phyloP scores from a whole-genome alignment of 306 rosid genomes.

The Cucurbita maxima region DNA sequence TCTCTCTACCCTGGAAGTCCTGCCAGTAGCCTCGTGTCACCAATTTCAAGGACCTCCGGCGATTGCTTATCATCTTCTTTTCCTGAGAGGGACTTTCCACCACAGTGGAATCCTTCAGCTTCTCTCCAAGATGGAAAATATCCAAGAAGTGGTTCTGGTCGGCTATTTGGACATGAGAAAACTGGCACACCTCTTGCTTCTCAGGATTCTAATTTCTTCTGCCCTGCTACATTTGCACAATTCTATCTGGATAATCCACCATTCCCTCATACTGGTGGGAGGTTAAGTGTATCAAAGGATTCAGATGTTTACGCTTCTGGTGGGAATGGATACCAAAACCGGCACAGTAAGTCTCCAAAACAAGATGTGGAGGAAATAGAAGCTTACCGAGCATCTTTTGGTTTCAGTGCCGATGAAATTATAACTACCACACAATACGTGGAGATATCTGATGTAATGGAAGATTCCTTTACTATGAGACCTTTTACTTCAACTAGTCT shows the following conservation, averaged over 20 bases:
- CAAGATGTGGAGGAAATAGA: constrained; percentile 95
- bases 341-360: constrained; percentile 68
- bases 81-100: constrained; percentile 56
- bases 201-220: constrained; percentile 89
- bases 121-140: constrained; percentile 59
- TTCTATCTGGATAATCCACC: constrained; percentile 94
- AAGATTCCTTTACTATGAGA: constrained; percentile 83
- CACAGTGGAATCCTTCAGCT: constrained; percentile 66
- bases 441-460: constrained; percentile 89
- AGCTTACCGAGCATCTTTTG: constrained; percentile 98
- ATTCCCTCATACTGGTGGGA: constrained; percentile 82
- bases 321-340: constrained; percentile 74
- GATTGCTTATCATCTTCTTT: constrained; percentile 69
- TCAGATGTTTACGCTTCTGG: constrained; percentile 66
- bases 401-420: constrained; percentile 99
- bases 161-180: constrained; percentile 55
- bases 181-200: constrained; percentile 44
- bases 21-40: constrained; percentile 61
- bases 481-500: constrained; percentile 55
- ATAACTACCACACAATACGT: constrained; percentile 72
- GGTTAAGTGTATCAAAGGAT: constrained; percentile 94
- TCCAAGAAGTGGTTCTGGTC: constrained; percentile 55
- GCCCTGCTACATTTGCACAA: constrained; percentile 64
- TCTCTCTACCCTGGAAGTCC: constrained; percentile 95
- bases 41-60: constrained; percentile 65